These are phyloP conservation scores for Amphibolis antarctica DNA, from an alignment of 106 monocot genomes.

Conservation along the genomic window DNA sequence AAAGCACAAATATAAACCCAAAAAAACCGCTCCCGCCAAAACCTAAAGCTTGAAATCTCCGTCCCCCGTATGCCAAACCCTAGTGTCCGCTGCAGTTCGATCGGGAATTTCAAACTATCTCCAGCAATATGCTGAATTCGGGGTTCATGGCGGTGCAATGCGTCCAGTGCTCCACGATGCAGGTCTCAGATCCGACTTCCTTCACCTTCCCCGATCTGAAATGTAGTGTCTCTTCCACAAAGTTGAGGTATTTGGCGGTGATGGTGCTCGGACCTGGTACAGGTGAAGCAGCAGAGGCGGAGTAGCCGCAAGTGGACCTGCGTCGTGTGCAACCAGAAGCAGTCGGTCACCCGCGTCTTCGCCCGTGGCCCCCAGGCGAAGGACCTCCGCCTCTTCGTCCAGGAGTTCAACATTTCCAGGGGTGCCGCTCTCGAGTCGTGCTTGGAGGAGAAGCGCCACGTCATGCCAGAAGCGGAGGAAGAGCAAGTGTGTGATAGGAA, in stretches of 20 bases:
- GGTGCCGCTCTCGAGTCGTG: not conserved
- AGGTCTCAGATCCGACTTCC: slow-evolving; percentile 14
- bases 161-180: slow-evolving; percentile 42
- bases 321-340: slow-evolving; percentile 40
- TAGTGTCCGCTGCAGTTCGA: not conserved
- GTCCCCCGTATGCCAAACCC: not conserved
- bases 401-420: slow-evolving; percentile 31
- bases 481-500: not conserved
- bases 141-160: slow-evolving; percentile 43
- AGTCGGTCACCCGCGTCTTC: slow-evolving; percentile 33
- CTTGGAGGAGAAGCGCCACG: not conserved
- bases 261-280: not conserved
- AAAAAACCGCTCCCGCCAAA: not conserved
- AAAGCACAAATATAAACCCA: too few species aligned
- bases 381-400: slow-evolving; percentile 40
- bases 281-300: slow-evolving; percentile 54
- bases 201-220: not conserved
- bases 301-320: slow-evolving; percentile 51
- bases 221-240: not conserved
- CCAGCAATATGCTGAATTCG: not conserved
- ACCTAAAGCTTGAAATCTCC: not conserved
- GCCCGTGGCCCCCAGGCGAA: slow-evolving; percentile 30
- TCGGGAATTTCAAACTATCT: too few species aligned
- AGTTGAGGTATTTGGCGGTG: too few species aligned
- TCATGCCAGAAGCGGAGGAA: not conserved